Percentiles rank a stretch among this genome's conserved stretches.
phyloP scores from a whole-genome alignment of 2,329 filamentous ascomycete species.

The Tolypocladium cylindrosporum region DNA sequence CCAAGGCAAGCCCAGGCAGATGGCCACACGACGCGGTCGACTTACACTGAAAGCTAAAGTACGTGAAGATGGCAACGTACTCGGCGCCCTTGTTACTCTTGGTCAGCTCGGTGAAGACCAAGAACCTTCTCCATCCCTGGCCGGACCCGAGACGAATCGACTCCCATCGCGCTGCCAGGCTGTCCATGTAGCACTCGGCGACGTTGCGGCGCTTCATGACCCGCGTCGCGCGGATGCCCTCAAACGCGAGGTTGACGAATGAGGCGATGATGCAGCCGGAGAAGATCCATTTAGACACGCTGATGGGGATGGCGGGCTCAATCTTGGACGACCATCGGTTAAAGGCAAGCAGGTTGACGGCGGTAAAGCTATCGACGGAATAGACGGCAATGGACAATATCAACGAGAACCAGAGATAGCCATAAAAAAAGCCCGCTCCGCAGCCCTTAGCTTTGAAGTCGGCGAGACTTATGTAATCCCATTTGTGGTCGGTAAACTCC shows the following conservation, averaged over 20 bases:
- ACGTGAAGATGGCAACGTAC: conserved; percentile 84
- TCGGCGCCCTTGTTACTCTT: conserved; percentile 86
- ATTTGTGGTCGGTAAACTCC: conserved; percentile 76
- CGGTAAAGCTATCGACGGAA: conserved; percentile 83
- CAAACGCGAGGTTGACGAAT: conserved; percentile 69
- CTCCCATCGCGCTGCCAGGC: conserved; percentile 73
- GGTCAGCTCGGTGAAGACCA: conserved; percentile 87
- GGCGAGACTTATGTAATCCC: conserved; percentile 70
- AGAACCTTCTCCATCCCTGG: conserved; percentile 76
- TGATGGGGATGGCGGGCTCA: conserved; percentile 64
- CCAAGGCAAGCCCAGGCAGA: neutral
- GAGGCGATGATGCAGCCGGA: conserved; percentile 85
- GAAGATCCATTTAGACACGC: conserved; percentile 90
- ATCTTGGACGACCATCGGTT: conserved; percentile 82
- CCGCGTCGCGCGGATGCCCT: conserved; percentile 68
- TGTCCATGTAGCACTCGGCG: conserved; percentile 85
- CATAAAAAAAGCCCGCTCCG: conserved; percentile 69
- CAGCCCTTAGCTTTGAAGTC: conserved; percentile 83
- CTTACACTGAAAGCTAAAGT: conserved; percentile 64
- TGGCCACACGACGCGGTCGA: neutral
- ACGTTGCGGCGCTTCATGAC: conserved; percentile 81
- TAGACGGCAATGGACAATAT: conserved; percentile 76
- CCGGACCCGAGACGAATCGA: conserved; percentile 66
- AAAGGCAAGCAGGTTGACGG: conserved; percentile 82
- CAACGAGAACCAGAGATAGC: conserved; percentile 73